Base-by-base conservation (phyloP, 495 filamentous ascomycete genomes). In the Aspergillus conjunctus region DNA sequence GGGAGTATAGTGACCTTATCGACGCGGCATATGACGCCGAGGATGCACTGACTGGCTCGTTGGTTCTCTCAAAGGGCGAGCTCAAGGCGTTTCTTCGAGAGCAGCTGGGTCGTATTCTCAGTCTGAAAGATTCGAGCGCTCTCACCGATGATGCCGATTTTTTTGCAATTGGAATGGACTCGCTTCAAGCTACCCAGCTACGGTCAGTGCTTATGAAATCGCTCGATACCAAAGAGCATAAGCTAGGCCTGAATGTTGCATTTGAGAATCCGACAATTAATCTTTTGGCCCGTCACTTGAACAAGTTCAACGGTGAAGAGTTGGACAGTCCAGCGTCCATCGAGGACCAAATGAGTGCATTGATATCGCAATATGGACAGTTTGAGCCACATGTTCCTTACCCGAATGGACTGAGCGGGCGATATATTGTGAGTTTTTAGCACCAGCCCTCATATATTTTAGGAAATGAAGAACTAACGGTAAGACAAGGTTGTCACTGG, bases 161-260 rank as follows among this genome's bases (percentile, higher is more conserved):
- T 34, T 87, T 86, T 61, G 70, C 72, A 0, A 72, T 73, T 52
- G 84, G 83, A 1, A 76, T 87, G 22, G 83, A 86, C 54, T 85
- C 82, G 4, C 59, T 83, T 20, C 83, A 83, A 34, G 74, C 80
- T 3, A 79, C 79, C 9, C 78, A 74, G 54, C 72, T 87, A 22
- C 75, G 85, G 49, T 85, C 46, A 55, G 61, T 34, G 62, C 65
- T 46, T 51, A 61, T 60, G 37, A 79, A 45, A 65, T 75, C 51
- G 48, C 65, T 55, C 66, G 69, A 48, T 67, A 74, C 7, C 22
- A 64, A 59, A 15, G 63, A 59, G 11, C 63, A 71, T 2, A 60
- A 60, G 8, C 61, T 87, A 17, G 71, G 78, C 6, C 67, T 76
- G 32, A 78, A 82, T 56, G 71, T 81, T 22, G 78, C 76, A 0